A percentile compares a stretch with the other conserved stretches of the same genome.
These are phyloP conservation scores for Pseudogymnoascus sp. DNA, from an alignment of 2,329 filamentous ascomycete species.

Conservation along the genomic window DNA sequence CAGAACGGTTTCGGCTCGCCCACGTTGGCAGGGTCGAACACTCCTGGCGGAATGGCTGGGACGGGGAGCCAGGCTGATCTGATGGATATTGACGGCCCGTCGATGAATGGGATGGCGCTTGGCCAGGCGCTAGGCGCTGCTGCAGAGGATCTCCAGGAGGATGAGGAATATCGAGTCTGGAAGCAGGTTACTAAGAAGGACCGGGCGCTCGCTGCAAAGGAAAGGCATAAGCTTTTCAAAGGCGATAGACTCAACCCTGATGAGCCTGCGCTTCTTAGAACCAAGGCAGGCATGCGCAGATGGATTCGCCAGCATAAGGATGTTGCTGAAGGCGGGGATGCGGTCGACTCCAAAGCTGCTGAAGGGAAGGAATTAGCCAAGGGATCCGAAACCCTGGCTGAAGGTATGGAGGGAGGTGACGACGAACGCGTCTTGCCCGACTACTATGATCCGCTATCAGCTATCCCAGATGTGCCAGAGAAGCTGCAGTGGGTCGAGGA, in stretches of 20 bases:
- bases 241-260: conserved; percentile 78
- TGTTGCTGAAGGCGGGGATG: conserved; percentile 34
- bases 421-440: conserved; percentile 80
- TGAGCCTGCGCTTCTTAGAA: conserved; percentile 77
- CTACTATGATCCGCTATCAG: conserved; percentile 84
- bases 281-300: conserved; percentile 79
- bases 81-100: conserved; percentile 79
- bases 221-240: conserved; percentile 78
- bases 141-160: conserved; percentile 70
- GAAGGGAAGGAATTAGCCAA: conserved; percentile 38
- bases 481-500: conserved; percentile 85
- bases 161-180: conserved; percentile 97
- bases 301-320: conserved; percentile 70
- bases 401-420: conserved; percentile 80
- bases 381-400: conserved; percentile 70
- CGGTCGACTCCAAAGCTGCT: conserved; percentile 36
- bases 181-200: conserved; percentile 98
- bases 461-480: conserved; percentile 73
- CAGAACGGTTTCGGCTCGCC: conserved; percentile 81
- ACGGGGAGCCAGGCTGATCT: conserved; percentile 68
- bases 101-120: conserved; percentile 56
- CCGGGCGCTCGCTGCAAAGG: conserved; percentile 74
- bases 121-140: conserved; percentile 56
- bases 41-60: conserved; percentile 59
- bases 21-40: conserved; percentile 63